Base-by-base conservation (phyloP, 2,329 filamentous ascomycete genomes). In the Pseudogymnoascus sp. region DNA sequence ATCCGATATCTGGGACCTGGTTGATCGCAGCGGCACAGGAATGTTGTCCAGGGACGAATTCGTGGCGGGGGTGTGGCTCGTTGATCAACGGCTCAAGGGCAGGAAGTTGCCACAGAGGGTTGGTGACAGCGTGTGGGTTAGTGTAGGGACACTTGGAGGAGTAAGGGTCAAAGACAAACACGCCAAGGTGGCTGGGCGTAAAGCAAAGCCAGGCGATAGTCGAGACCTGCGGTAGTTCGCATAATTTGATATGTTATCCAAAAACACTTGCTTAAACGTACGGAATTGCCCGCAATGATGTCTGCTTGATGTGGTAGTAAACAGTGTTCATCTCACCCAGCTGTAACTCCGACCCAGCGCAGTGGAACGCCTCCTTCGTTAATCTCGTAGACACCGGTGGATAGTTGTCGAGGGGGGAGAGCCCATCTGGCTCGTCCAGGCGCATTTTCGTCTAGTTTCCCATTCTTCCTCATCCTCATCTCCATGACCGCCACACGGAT, bases 51-150 rank as follows among this genome's bases (percentile, higher is more conserved):
- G 83, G 69, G 81, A 87, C 61, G 87, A 92, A 75, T 94, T 94
- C 72, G 87, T 94, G 0, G 89, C 93, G 1, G 90, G 90, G 8
- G 80, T 90, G 77, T 94, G 90, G 89, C 75, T 94, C 58, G 83
- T 94, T 36, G 90, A 94, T 72, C 89, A 92, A 78, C 78, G 88
- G 64, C 76, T 94, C n/a, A 85, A 88, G 66, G 90, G 90, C 1
- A 78, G 89, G 63, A 94, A 94, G 77, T 78, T 93, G 18, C 90
- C 90, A 0, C 76, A 81, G 12, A 83, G 82, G 68, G 87, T 93
- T 8, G 81, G 81, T 60, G 84, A 87, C 59, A 91, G 87, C 69
- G 87, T 93, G 4, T 94, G 90, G 90, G 81, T 80, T 31, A 91
- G 88, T 69, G 88, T 82, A 4, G 75, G 76, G 58, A 73, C 75